phyloP scores from a whole-genome alignment of 129 eudicot species.

The Pulicaria dysenterica region DNA sequence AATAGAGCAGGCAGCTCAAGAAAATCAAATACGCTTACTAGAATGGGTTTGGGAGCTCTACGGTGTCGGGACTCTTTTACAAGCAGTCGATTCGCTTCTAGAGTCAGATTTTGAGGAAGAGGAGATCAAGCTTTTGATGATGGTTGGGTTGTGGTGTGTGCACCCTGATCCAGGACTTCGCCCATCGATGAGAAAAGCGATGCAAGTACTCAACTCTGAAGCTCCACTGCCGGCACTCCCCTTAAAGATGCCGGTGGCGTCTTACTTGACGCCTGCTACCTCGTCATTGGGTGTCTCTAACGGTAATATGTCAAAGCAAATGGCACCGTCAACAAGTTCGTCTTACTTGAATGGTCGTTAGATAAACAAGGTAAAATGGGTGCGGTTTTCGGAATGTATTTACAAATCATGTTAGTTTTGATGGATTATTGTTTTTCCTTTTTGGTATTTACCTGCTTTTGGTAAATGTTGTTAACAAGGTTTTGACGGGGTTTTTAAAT shows the following conservation, averaged over 20 bases:
- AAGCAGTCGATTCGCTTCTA: conserved; percentile 40
- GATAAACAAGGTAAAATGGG: no score
- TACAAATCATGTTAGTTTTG: no score
- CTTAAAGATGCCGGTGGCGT: conserved; percentile 26
- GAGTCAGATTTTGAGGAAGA: conserved; percentile 15
- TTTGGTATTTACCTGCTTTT: no score
- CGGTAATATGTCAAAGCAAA: neutral
- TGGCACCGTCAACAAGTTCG: no score
- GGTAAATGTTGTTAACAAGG: no score
- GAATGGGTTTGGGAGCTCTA: conserved; percentile 48
- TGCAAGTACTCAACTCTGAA: conserved; percentile 33
- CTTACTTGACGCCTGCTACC: conserved; percentile 22
- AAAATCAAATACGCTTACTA: conserved; percentile 8
- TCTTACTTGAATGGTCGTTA: no score
- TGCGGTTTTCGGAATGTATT: no score
- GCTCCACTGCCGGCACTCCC: conserved; percentile 35
- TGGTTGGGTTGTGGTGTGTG: conserved; percentile 55
- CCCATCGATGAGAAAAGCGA: conserved; percentile 39
- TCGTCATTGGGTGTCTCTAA: neutral
- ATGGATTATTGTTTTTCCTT: no score
- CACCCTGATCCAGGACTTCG: conserved; percentile 37
- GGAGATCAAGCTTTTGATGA: conserved; percentile 37
- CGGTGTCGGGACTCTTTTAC: conserved; percentile 37
- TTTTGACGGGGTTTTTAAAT: no score
- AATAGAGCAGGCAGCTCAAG: conserved; percentile 16